Evolutionary conservation across 2,329 filamentous ascomycete species (phyloP).

Genomic region (Tolypocladium sp.): DNA sequence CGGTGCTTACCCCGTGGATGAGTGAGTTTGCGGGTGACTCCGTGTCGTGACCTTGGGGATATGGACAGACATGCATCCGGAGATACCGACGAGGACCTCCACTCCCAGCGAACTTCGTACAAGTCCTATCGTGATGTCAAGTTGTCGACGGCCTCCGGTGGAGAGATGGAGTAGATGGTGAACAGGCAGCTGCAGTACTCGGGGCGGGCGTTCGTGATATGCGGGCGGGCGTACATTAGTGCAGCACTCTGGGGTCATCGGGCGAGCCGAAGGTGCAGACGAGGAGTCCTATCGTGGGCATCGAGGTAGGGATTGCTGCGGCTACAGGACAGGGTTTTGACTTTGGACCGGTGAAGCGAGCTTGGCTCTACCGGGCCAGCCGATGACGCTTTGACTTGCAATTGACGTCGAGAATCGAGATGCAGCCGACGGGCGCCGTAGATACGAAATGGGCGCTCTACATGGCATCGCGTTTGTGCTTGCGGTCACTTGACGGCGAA

Average conservation of each 20-base stretch:
- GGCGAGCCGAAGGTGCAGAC: neutral
- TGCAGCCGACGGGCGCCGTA: neutral
- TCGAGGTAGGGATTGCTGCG: neutral
- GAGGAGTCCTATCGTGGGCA: neutral
- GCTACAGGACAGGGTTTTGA: neutral
- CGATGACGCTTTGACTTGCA: neutral
- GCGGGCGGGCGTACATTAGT: neutral
- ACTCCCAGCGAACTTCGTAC: neutral
- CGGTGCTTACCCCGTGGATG: neutral
- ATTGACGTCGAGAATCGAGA: neutral
- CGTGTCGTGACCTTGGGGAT: neutral
- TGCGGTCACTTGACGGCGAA: constrained; percentile 3
- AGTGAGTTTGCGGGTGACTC: neutral
- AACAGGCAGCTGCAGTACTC: neutral
- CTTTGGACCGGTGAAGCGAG: neutral
- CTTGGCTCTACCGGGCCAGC: too few relatives aligned
- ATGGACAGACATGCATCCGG: neutral
- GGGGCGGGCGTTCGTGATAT: neutral
- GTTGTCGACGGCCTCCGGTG: neutral
- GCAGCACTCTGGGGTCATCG: neutral
- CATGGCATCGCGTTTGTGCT: neutral
- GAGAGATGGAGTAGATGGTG: neutral
- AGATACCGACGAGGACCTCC: neutral
- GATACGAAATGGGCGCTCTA: neutral
- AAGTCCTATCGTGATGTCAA: too few relatives aligned